Evolutionary conservation across 2,329 filamentous ascomycete species (phyloP), one percentile per base, ranked within the genome.

Genomic region (Macrophomina pseudophaseolina): DNA sequence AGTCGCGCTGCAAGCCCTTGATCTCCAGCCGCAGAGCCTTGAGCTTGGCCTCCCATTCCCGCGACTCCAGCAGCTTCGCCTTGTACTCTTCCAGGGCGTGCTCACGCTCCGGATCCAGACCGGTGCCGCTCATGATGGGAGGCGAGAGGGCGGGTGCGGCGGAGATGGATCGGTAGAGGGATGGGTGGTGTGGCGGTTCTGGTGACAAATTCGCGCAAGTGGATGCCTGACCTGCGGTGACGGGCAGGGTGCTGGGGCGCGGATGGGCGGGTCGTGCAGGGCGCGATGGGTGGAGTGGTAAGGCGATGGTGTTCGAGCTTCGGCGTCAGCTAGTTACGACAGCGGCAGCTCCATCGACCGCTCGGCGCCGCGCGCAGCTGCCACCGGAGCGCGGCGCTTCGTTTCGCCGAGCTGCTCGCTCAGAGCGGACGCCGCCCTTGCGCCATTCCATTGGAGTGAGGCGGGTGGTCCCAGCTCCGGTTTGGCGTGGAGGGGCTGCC

Each of bases 11-110:
- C 65, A 98, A 82, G 68, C 91, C 93, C 84, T 98, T 99, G 80
- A 99, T 97, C 73, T 97, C 95, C 81, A 97, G 84, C 70, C 95
- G 92, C 74, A 99, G 84, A 64, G 90, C 88, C 85, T 98, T 99
- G 69, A 99, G 88, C 86, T 98, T 99, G 63, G 94, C 91, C 81
- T 99, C 96, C 93, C 93, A 98, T 86, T 99, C 95, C 81, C 96
- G 89, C 74, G 96, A 97, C 81, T 99, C 94, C 75, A 97, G 87
- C 74, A 85, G 78, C 77, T 84, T 84, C 59, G 73, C 75, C 78
- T 84, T 85, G 80, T 84, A 85, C 71, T 82, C 80, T 40, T 84
- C 80, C 66, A 85, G 81, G 66, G 83, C 81, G 66, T 84, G 80
- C 65, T 83, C 79, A 71, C 83, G 78, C 78, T 84, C 83, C n/a